phyloP scores from a whole-genome alignment of 2,329 filamentous ascomycete genomes.

The Ceratocystis albifundus region DNA sequence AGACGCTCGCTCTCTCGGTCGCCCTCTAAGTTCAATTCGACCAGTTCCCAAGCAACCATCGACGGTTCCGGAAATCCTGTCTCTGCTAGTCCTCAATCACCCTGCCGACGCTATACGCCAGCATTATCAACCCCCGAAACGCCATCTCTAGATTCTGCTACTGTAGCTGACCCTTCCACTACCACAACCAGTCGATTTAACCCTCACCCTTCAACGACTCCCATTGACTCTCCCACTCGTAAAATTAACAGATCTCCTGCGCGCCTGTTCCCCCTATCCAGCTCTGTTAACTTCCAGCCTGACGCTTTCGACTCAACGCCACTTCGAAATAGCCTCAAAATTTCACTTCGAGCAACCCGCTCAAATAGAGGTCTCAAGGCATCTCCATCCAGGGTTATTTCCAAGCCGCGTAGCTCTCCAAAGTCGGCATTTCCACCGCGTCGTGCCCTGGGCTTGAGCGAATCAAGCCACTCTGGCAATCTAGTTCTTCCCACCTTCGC shows the following conservation, averaged over 20 bases:
- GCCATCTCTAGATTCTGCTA: constrained; percentile 16
- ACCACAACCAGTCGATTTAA: constrained; percentile 15
- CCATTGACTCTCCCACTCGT: constrained; percentile 26
- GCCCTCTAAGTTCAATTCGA: constrained; percentile 63
- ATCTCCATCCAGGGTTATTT: constrained; percentile 42
- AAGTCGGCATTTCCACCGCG: constrained; percentile 62
- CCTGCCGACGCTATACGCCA: constrained; percentile 35
- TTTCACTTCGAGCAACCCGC: constrained; percentile 53
- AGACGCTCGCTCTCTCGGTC: constrained; percentile 82
- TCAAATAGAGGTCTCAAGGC: constrained; percentile 40
- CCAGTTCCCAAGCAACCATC: constrained; percentile 16
- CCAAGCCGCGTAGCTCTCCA: constrained; percentile 58
- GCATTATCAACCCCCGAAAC: constrained; percentile 21
- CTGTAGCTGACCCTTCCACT: not conserved
- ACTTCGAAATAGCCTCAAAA: constrained; percentile 45
- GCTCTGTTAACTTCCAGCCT: constrained; percentile 39
- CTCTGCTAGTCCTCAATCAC: constrained; percentile 42
- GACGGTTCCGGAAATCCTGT: constrained; percentile 45
- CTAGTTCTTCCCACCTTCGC: constrained; percentile 35
- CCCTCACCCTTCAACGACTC: constrained; percentile 14
- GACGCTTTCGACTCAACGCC: constrained; percentile 46
- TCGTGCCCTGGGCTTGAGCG: constrained; percentile 50
- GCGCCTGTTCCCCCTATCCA: constrained; percentile 20
- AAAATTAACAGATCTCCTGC: constrained; percentile 21
- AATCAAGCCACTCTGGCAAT: constrained; percentile 61